Evolutionary conservation across 1,284 basidiomycete genomes (phyloP), one percentile per base, ranked within the genome.

Genomic region (Phylloporus sp.): DNA sequence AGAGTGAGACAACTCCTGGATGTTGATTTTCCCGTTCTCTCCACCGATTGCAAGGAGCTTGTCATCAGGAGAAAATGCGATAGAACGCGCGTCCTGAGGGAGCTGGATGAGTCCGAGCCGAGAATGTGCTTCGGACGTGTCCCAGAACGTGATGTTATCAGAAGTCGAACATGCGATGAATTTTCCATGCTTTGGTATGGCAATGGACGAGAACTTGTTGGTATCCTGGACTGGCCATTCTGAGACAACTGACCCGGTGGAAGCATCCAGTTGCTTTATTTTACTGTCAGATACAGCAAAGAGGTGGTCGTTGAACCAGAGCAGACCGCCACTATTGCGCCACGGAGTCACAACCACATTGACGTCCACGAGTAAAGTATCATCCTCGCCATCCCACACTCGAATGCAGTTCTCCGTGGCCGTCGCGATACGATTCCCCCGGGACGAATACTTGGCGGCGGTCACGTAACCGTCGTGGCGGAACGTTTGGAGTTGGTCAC

Each of bases 381-480:
- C 34, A 39, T 53, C n/a, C 7, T 40, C 22, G 10, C 60, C 53
- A 42, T 56, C 39, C 1, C n/a, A 57, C 11, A 64, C 24, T 6
- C 44, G 55, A 54, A 49, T 22, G 3, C 0, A 31, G 7, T 34
- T 24, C 3, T 2, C 4, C 2, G 50, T 56, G 4, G 54, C 60
- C 22, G 20, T 31, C 20, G 39, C 55, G 18, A 64, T 42, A 8
- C 44, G 40, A 32, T 54, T 26, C 3, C 63, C 63, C 2, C 11
- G 17, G 0, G 50, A 39, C 12, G 61, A 62, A 34, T 59, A 60
- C 26, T 62, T 62, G 4, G 56, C 61, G 22, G 61, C 61, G 3
- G 42, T 11, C 5, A 56, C 22, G 4, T 37, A 22, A 3, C 34
- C 29, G 4, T 51, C 46, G 28, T 50, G 46, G 8, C n/a, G 28